Evolutionary conservation across 1,284 basidiomycete genomes (phyloP).

Genomic region (Coniophora puteana): DNA sequence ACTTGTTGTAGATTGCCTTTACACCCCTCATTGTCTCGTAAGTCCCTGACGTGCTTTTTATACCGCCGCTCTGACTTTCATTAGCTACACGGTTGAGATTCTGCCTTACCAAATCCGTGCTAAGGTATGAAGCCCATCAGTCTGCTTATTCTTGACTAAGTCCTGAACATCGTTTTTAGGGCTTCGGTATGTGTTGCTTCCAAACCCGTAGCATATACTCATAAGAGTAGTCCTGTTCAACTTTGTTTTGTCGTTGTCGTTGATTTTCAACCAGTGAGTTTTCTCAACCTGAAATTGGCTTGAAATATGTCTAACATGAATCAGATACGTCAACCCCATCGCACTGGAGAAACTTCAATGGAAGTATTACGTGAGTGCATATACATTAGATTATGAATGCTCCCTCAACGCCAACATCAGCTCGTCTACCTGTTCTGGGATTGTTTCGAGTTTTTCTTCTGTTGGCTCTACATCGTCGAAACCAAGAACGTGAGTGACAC

Average conservation of each 20-base stretch:
- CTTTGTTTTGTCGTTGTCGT: conserved; percentile 44
- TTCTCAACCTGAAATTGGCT: background rate
- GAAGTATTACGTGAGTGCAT: conserved; percentile 34
- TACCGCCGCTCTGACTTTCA: background rate
- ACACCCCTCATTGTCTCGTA: conserved; percentile 52
- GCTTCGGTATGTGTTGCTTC: no score
- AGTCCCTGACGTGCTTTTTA: conserved; percentile 5
- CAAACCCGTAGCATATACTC: no score
- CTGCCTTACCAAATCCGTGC: conserved; percentile 54
- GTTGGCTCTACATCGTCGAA: conserved; percentile 39
- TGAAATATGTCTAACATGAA: conserved; percentile 1
- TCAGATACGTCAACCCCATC: conserved; percentile 39
- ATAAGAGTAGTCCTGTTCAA: conserved; percentile 56
- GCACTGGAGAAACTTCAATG: conserved; percentile 34
- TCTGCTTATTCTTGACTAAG: no score
- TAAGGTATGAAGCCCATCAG: no score
- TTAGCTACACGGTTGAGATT: conserved; percentile 53
- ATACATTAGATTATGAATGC: background rate
- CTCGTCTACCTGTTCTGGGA: conserved; percentile 42
- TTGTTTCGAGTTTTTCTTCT: conserved; percentile 34
- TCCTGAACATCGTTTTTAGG: no score
- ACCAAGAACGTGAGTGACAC: conserved; percentile 32
- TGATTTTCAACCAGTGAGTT: conserved; percentile 57
- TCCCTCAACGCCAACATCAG: conserved; percentile 14
- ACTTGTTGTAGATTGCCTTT: conserved; percentile 37